A percentile compares a stretch with the other conserved stretches of the same genome.
Evolutionary conservation across 2,329 filamentous ascomycete species (phyloP).

Genomic region (Diaporthe caulivora): DNA sequence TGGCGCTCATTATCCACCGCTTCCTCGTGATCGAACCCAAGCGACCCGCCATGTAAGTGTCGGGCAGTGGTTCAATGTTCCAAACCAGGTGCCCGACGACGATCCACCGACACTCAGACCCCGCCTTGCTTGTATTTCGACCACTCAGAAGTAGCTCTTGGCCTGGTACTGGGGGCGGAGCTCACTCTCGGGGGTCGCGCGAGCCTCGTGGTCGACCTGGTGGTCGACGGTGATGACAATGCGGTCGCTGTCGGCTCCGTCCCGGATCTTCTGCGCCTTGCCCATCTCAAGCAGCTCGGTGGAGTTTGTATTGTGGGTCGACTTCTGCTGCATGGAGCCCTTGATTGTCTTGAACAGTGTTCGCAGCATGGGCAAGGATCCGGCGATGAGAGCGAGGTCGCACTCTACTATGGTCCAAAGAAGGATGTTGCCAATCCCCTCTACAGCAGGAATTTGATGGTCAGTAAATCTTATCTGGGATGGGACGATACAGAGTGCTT

Average conservation of each 20-base stretch:
- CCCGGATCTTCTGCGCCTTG: neutral
- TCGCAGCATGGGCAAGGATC: conserved; percentile 39
- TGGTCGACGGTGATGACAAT: conserved; percentile 19
- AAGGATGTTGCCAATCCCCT: conserved; percentile 36
- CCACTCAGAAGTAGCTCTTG: neutral
- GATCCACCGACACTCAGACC: too few relatives aligned
- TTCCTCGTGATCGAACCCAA: too few relatives aligned
- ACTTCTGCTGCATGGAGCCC: neutral
- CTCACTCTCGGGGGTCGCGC: neutral
- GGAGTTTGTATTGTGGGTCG: neutral
- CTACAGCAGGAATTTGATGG: neutral
- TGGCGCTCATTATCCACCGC: too few relatives aligned
- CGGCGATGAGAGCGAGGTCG: conserved; percentile 38
- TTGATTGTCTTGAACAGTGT: conserved; percentile 27
- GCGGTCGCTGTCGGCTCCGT: neutral
- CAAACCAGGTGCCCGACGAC: too few relatives aligned
- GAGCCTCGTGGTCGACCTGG: neutral
- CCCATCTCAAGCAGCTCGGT: neutral
- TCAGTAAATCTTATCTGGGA: neutral
- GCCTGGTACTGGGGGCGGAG: neutral
- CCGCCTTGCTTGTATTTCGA: too few relatives aligned
- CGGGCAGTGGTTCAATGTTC: too few relatives aligned
- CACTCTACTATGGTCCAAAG: conserved; percentile 39
- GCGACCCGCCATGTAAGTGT: too few relatives aligned
- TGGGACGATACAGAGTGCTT: rapidly evolving